Evolutionary conservation across 148 eudicot species (phyloP).

Genomic region (Camellia granthamiana): DNA sequence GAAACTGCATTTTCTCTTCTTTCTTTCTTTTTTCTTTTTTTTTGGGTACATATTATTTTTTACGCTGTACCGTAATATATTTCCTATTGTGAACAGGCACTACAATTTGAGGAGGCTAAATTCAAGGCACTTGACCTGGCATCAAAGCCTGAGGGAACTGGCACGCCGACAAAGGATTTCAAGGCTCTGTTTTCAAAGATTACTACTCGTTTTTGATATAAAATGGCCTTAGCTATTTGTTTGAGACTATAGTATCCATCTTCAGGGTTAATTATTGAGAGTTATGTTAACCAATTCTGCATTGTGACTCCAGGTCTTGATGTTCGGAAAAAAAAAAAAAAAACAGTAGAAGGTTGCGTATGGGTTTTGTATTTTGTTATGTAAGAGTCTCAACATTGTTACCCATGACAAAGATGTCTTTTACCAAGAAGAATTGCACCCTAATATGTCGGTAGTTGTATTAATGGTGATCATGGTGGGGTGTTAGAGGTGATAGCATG

Average conservation of each 20-base stretch:
- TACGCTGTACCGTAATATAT: neutral
- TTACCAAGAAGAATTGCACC: too few relatives aligned
- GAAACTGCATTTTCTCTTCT: neutral
- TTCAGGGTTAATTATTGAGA: neutral
- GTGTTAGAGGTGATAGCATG: too few relatives aligned
- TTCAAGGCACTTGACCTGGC: constrained; percentile 81
- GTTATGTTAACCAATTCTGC: neutral
- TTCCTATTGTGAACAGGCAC: constrained; percentile 46
- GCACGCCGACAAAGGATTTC: constrained; percentile 75
- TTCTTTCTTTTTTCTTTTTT: neutral
- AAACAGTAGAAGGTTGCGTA: neutral
- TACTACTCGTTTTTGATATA: constrained; percentile 49
- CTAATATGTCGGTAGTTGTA: too few relatives aligned
- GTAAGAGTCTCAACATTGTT: neutral
- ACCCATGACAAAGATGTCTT: too few relatives aligned
- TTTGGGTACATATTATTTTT: neutral
- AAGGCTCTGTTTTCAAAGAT: constrained; percentile 61
- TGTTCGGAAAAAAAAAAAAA: neutral
- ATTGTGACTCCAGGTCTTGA: neutral
- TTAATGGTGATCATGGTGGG: too few relatives aligned
- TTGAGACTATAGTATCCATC: constrained; percentile 1
- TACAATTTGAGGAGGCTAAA: constrained; percentile 79
- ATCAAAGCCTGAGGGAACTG: constrained; percentile 79
- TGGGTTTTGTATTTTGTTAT: neutral
- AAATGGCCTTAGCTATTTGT: neutral